Conservation (phyloP, 345 rosid species). For the Citrus reticulata region DNA sequence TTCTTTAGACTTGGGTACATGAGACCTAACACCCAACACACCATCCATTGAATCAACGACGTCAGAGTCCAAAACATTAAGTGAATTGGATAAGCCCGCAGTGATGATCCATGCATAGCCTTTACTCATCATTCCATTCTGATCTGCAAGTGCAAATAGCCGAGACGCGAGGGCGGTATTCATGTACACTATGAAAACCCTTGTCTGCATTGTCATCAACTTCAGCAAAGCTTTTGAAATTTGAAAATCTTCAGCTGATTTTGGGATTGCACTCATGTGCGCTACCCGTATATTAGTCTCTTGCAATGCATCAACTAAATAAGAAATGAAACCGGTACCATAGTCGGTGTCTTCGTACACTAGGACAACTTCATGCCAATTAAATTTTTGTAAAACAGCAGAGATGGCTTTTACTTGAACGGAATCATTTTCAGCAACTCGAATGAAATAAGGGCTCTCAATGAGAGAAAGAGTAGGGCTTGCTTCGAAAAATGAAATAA, state of each 20-base stretch:
- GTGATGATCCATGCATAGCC: slow-evolving; percentile 62
- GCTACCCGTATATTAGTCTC: slow-evolving; percentile 14
- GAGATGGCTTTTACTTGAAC: slow-evolving; percentile 42
- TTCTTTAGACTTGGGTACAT: slow-evolving; percentile 12
- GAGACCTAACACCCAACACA: slow-evolving; percentile 25
- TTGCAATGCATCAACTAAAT: slow-evolving; percentile 37
- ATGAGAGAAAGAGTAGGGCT: slow-evolving; percentile 32
- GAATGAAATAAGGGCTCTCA: slow-evolving; percentile 31
- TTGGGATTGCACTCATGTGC: slow-evolving; percentile 29
- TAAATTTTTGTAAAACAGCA: slow-evolving; percentile 27
- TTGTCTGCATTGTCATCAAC: slow-evolving; percentile 49
- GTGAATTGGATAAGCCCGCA: slow-evolving; percentile 10
- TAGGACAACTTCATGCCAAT: slow-evolving; percentile 42
- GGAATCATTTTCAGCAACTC: slow-evolving; percentile 40
- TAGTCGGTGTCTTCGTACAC: slow-evolving; percentile 33
- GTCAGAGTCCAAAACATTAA: background rate
- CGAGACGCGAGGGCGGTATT: slow-evolving; percentile 17
- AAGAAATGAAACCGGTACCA: slow-evolving; percentile 42
- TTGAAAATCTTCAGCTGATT: slow-evolving; percentile 32
- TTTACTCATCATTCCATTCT: slow-evolving; percentile 51
- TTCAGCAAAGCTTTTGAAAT: slow-evolving; percentile 34
- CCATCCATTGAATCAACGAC: slow-evolving; percentile 22
- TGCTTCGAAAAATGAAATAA: slow-evolving; percentile 41
- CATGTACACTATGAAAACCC: slow-evolving; percentile 59
- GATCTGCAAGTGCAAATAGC: slow-evolving; percentile 20